Evolutionary conservation across 2,329 filamentous ascomycete genomes (phyloP), one percentile per base, ranked within the genome.

Genomic region (Arachnopeziza araneosa): DNA sequence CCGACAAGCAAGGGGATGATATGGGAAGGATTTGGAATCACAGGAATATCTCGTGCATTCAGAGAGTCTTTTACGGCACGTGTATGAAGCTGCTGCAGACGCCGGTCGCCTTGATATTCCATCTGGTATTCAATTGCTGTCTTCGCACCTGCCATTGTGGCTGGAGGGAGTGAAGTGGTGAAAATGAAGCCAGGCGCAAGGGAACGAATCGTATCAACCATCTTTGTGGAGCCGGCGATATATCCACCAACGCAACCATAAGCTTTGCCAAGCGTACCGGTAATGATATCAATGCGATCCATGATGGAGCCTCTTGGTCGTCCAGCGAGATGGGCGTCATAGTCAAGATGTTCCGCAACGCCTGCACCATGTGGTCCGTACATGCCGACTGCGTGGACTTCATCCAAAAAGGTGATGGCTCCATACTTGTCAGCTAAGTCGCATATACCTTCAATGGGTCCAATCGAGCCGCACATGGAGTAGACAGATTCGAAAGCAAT

Each of bases 401-500:
- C 95, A 73, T 99, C 95, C 73, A 97, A 81, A 75, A 99, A 99
- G 69, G 95, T 99, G 65, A 99, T 87, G 49, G 95, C 95, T 61
- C 95, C 95, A 74, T 99, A 99, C 79, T 96, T 97, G 64, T 98
- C 93, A 10, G 95, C 93, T 57, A 99, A 79, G 73, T 99, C 92
- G 74, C 93, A 98, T 64, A 99, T 98, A 72, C 88, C 88, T 77
- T 93, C 91, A 68, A 99, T 99, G 0, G 95, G 95, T 0, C 92
- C 95, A 73, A 99, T 91, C 19, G 92, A 96, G 64, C 95, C 95
- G 73, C 95, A 99, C 95, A 99, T 99, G 79, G 92, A 96, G 79
- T 99, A 99, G 2, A 99, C 95, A 30, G 92, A 96, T 78, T 99
- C 95, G 66, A 98, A 99, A 1, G 95, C 95, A 66, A 99, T 99